Conservation (phyloP, 2,329 filamentous ascomycete species). For the Coniochaeta sp. region DNA sequence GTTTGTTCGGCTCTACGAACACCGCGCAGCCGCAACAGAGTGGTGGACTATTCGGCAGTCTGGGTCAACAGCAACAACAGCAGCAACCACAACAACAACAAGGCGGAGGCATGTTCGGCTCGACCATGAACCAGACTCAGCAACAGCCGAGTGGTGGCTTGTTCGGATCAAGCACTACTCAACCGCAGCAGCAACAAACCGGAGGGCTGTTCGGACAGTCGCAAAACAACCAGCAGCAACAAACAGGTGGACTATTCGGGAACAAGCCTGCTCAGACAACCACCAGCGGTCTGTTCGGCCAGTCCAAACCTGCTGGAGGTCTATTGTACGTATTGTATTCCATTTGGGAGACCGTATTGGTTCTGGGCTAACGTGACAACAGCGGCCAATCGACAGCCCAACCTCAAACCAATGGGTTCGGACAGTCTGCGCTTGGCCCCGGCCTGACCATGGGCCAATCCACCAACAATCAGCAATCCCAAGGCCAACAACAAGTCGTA, state of each 20-base stretch:
- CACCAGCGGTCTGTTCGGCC: slow-evolving; percentile 28
- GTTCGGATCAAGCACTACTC: not conserved
- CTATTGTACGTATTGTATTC: slow-evolving; percentile 17
- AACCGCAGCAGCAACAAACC: slow-evolving; percentile 8
- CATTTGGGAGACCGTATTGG: not conserved
- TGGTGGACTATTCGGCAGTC: slow-evolving; percentile 16
- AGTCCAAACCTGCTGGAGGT: slow-evolving; percentile 11
- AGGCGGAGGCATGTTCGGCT: slow-evolving; percentile 13
- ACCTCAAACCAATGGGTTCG: slow-evolving; percentile 11
- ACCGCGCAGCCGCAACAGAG: slow-evolving; percentile 16
- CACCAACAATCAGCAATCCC: slow-evolving; percentile 17
- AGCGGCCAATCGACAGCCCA: slow-evolving; percentile 11
- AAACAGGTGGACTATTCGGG: slow-evolving; percentile 14
- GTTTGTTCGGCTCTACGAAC: slow-evolving; percentile 22
- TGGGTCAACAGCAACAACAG: slow-evolving; percentile 9
- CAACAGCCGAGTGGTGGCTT: slow-evolving; percentile 10
- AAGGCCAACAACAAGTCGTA: slow-evolving; percentile 43
- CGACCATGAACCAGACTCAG: slow-evolving; percentile 11
- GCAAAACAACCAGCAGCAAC: slow-evolving; percentile 8
- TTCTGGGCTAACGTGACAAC: not conserved
- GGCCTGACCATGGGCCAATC: slow-evolving; percentile 42
- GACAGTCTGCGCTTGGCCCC: slow-evolving; percentile 11
- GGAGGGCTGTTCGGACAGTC: slow-evolving; percentile 23
- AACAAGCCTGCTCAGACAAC: slow-evolving; percentile 10
- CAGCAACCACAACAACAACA: slow-evolving; percentile 7